phyloP scores from a whole-genome alignment of 208 protist genomes.

The Trypanosoma theileri region DNA sequence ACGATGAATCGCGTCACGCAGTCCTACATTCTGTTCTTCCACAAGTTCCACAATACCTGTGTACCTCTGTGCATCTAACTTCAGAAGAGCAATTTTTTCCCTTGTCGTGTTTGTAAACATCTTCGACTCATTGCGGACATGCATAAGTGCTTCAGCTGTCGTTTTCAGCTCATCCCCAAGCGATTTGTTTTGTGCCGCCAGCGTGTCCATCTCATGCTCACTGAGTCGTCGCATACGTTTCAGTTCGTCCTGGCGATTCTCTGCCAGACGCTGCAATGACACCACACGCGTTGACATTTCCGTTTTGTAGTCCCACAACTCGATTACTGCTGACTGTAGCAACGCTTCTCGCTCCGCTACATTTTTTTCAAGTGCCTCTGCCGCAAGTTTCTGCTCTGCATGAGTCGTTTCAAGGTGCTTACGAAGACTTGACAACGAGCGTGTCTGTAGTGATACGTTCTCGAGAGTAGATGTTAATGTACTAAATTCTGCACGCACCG shows the following conservation, averaged over 20 bases:
- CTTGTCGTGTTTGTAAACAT: conserved; percentile 10
- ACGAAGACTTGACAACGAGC: conserved; percentile 22
- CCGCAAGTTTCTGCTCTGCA: conserved; percentile 15
- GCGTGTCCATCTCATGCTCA: conserved; percentile 34
- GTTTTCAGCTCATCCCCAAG: conserved; percentile 2
- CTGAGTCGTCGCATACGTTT: conserved; percentile 13
- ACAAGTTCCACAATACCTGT: conserved; percentile 26
- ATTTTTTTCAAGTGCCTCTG: conserved; percentile 16
- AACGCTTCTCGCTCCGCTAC: conserved; percentile 15
- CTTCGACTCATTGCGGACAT: conserved; percentile 21
- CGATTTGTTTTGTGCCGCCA: conserved; percentile 26
- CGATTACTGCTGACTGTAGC: conserved; percentile 5
- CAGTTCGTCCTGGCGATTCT: conserved; percentile 23
- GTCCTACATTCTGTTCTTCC: conserved; percentile 30
- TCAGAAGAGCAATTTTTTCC: conserved; percentile 7
- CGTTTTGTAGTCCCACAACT: conserved; percentile 30
- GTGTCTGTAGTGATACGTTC: background rate
- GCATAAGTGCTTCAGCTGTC: conserved; percentile 19
- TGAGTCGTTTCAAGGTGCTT: conserved; percentile 24
- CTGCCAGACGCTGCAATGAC: conserved; percentile 27
- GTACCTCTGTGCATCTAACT: conserved; percentile 30
- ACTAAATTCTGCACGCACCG: conserved; percentile 9
- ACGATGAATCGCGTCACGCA: conserved; percentile 19
- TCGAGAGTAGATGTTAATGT: background rate
- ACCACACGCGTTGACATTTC: conserved; percentile 31